phyloP scores from a whole-genome alignment of 1,284 basidiomycete genomes.

The Ganoderma lucidum region DNA sequence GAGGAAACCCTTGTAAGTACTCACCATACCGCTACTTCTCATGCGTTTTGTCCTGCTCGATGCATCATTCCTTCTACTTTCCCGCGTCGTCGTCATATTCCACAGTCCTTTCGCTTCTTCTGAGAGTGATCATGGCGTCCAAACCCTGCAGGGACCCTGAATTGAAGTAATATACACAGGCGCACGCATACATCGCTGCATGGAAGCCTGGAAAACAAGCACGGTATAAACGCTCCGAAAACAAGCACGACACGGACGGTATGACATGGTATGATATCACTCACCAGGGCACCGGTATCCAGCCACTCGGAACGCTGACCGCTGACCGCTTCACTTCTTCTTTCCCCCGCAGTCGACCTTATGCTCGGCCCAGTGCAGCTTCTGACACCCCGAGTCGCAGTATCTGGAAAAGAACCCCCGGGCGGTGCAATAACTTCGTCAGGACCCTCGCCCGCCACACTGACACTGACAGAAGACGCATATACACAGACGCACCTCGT shows the following conservation, averaged over 20 bases:
- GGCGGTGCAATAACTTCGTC: slow-evolving; percentile 7
- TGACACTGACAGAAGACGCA: neutral
- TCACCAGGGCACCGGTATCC: neutral
- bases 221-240: neutral
- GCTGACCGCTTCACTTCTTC: slow-evolving; percentile 1
- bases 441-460: neutral
- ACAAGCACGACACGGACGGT: too few species aligned
- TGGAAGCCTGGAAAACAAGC: neutral
- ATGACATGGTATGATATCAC: neutral
- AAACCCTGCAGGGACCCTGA: neutral
- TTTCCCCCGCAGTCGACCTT: slow-evolving; percentile 26
- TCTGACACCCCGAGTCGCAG: slow-evolving; percentile 59
- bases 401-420: slow-evolving; percentile 46
- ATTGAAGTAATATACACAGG: neutral
- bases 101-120: neutral
- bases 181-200: neutral
- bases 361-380: slow-evolving; percentile 52
- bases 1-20: too few species aligned
- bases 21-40: too few species aligned
- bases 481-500: slow-evolving; percentile 48
- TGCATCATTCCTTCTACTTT: too few species aligned
- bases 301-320: neutral
- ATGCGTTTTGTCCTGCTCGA: too few species aligned
- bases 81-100: neutral
- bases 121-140: neutral